Conservation (phyloP, 495 filamentous ascomycete genomes). For the Daldinia childiae region DNA sequence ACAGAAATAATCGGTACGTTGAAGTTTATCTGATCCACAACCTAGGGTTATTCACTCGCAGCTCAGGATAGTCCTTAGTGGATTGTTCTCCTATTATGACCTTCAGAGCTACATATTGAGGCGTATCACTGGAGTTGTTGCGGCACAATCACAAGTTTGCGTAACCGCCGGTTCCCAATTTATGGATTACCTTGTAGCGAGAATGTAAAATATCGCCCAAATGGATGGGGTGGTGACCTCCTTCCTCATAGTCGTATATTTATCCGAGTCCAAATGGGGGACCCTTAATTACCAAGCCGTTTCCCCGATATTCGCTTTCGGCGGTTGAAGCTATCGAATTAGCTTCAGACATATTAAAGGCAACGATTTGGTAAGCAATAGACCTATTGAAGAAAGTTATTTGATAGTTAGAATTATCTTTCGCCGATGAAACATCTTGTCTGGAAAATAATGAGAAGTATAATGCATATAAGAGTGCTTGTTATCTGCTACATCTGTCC, state of each 20-base stretch:
- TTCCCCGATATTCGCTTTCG: neutral
- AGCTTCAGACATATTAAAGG: neutral
- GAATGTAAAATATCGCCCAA: conserved; percentile 49
- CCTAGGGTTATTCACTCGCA: too few species aligned
- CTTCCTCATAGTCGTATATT: conserved; percentile 42
- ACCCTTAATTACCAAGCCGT: neutral
- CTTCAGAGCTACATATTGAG: conserved; percentile 46
- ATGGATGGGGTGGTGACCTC: conserved; percentile 54
- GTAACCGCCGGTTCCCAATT: conserved; percentile 51
- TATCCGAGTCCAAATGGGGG: conserved; percentile 31
- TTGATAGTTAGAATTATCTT: neutral
- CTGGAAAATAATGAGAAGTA: neutral
- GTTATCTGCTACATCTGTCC: neutral
- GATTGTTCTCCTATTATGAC: conserved; percentile 36
- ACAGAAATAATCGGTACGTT: too few species aligned
- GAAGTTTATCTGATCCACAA: too few species aligned
- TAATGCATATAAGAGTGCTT: neutral
- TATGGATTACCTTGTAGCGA: conserved; percentile 53
- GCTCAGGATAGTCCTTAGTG: too few species aligned
- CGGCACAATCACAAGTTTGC: conserved; percentile 52
- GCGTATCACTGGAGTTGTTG: conserved; percentile 27
- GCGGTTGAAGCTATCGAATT: neutral
- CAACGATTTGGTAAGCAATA: too few species aligned
- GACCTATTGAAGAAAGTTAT: neutral
- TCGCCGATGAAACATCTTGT: neutral